Base-by-base conservation (phyloP, 2,329 filamentous ascomycete genomes). In the Cladosporium sp. region DNA sequence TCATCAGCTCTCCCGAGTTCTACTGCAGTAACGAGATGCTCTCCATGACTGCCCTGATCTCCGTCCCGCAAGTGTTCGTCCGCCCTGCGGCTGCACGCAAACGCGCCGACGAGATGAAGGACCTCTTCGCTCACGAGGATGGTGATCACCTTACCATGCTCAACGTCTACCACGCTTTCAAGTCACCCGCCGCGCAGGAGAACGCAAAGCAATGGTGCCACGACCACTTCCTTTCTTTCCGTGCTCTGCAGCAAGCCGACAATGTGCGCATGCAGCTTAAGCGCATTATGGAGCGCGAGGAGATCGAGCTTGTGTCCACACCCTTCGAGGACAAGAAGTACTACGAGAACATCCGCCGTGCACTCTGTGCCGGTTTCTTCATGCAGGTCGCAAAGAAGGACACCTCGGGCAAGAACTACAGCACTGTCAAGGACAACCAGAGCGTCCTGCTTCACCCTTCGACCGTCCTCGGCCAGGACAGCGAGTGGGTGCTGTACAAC, bases 341-440 rank as follows among this genome's bases (percentile, higher is more conserved):
- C 83, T 99, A 98, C 80, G 92, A 88, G 78, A 99, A 99, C 79
- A 99, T 99, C 74, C 91, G 94, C 54, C 89, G 93, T 44, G 94
- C 95, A 10, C 86, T 99, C 15, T 90, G 97, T 14, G 87, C 93
- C 0, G 95, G 96, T 38, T 99, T 99, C 85, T 99, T 99, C 85
- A 99, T 99, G 95, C 95, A 99, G 78, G 92, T 98, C 26, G 96
- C 95, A 67, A 97, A 96, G 88, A 92, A 91, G 77, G 93, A 98
- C 75, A 88, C 87, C 61, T 89, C 87, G 34, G 91, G 92, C 75
- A 98, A 98, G 84, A 87, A 92, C 51, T 99, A 99, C 81, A 88
- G 90, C 69, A 99, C 95, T 1, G 90, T 99, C 78, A 99, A 98
- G 83, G 96, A 99, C 76, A 91, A 97, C 74, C 94, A 98, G 81